Conservation (phyloP, 768 basidiomycete species). For the Naganishia onofrii region DNA sequence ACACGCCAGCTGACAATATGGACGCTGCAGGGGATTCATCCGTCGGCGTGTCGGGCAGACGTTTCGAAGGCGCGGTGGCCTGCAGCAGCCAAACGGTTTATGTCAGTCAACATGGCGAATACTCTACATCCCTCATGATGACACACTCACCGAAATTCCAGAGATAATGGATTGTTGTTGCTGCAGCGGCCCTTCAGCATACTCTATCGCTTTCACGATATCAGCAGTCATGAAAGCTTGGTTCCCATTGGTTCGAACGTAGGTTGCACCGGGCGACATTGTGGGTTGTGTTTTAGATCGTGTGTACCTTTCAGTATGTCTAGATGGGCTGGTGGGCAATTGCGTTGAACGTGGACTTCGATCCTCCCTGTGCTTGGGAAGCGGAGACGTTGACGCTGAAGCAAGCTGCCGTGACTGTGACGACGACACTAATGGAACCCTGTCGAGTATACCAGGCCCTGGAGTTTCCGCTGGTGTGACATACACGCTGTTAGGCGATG, state of each 20-base stretch:
- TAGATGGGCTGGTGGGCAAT: neutral
- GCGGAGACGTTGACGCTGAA: neutral
- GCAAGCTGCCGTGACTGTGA: neutral
- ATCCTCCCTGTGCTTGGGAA: neutral
- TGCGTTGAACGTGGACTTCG: neutral
- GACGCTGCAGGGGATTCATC: conserved; percentile 19
- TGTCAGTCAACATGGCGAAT: neutral
- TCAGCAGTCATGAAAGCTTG: neutral
- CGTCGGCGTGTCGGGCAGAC: conserved; percentile 16
- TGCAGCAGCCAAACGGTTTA: neutral
- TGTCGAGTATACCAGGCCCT: neutral
- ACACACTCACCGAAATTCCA: neutral
- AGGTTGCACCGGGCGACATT: neutral
- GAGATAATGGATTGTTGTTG: neutral
- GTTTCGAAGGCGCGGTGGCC: conserved; percentile 1
- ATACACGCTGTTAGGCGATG: neutral
- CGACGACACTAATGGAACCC: neutral
- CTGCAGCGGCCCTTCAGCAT: neutral
- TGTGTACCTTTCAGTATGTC: neutral
- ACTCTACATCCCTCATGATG: neutral
- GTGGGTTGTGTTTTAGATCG: neutral
- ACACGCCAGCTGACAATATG: neutral
- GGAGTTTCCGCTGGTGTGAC: conserved; percentile 4
- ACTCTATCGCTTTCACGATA: neutral
- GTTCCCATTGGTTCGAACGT: neutral